Base-by-base conservation (phyloP, 306 rosid genomes). In the Cicer chorassanicum region DNA sequence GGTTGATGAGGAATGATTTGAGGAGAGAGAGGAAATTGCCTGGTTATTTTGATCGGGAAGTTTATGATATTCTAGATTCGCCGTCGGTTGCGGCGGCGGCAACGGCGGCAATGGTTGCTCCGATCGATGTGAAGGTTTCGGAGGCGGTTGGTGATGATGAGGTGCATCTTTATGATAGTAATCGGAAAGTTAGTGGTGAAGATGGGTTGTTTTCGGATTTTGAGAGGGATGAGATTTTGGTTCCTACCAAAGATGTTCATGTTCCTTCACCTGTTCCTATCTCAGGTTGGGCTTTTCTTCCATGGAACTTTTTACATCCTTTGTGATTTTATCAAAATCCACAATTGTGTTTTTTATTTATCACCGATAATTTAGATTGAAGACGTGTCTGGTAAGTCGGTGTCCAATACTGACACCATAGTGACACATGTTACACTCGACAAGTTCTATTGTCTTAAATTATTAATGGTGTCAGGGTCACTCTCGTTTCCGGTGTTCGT, bases 1-100 rank as follows among this genome's bases (percentile, higher is more conserved):
- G 99, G 99, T 86, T 85, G 42, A 90, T 92, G 99, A 86, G 99
- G 80, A 95, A 95, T 68, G 99, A 95, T 72, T 72, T 90, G 82
- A 86, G 99, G 83, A 86, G 98, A 6, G 97, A 92, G 87, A 88
- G 89, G 80, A 95, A 92, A 72, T 72, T 95, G 77, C 99, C 98
- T 0, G 98, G 98, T 1, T 90, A 86, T 87, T 95, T 95, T 68
- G 97, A 95, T 11, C 83, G 76, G 65, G 99, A 95, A 80, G 99
- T 95, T 62, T 95, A 83, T 55, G 96, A 95, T 81, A 89, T 95
- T 61, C 82, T 95, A 8, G 98, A 90, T 75, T 78, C 96, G 40
- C 90, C 86, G 11, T 77, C 93, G 3, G 76, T 65, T 40, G 61
- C 72, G 36, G 85, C 81, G 38, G 79, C 83, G 0, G 19, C 78